These are phyloP conservation scores for Candida quercuum DNA, from an alignment of 805 yeast genomes.

Conservation along the genomic window DNA sequence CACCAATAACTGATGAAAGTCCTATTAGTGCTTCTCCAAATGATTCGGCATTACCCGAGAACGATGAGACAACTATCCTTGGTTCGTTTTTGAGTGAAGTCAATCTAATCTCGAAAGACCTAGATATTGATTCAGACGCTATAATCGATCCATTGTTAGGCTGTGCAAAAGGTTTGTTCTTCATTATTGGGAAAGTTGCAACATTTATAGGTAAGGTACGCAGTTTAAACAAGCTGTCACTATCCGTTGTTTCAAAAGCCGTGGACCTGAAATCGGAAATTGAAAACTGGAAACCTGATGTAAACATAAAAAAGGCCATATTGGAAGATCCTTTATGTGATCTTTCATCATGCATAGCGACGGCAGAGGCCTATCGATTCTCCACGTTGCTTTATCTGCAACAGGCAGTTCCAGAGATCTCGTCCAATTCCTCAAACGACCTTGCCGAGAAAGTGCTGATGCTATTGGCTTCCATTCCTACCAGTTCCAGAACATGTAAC, in stretches of 20 bases:
- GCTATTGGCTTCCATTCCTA: slow-evolving; percentile 58
- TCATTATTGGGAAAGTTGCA: slow-evolving; percentile 61
- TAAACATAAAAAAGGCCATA: slow-evolving; percentile 26
- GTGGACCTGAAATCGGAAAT: slow-evolving; percentile 48
- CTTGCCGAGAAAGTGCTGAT: slow-evolving; percentile 57
- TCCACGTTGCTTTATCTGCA: slow-evolving; percentile 55
- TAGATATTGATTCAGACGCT: slow-evolving; percentile 3
- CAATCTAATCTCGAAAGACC: slow-evolving; percentile 3
- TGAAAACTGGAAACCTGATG: slow-evolving; percentile 51
- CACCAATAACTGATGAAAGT: not conserved
- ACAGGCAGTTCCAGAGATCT: slow-evolving; percentile 69
- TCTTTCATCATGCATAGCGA: slow-evolving; percentile 53
- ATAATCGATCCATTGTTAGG: slow-evolving; percentile 61
- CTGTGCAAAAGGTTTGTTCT: slow-evolving; percentile 58
- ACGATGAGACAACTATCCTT: not conserved
- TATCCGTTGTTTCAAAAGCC: slow-evolving; percentile 47
- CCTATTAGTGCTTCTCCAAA: not conserved
- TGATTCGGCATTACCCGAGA: no score
- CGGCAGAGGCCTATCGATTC: slow-evolving; percentile 65
- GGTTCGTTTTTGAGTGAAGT: not conserved
- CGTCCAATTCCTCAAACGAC: slow-evolving; percentile 46
- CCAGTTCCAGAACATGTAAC: slow-evolving; percentile 47
- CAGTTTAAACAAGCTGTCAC: slow-evolving; percentile 33
- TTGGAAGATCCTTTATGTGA: slow-evolving; percentile 48
- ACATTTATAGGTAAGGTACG: slow-evolving; percentile 46